These are phyloP conservation scores for Coemansia biformis DNA, from an alignment of 192 early-diverging fungal species.

Conservation along the genomic window DNA sequence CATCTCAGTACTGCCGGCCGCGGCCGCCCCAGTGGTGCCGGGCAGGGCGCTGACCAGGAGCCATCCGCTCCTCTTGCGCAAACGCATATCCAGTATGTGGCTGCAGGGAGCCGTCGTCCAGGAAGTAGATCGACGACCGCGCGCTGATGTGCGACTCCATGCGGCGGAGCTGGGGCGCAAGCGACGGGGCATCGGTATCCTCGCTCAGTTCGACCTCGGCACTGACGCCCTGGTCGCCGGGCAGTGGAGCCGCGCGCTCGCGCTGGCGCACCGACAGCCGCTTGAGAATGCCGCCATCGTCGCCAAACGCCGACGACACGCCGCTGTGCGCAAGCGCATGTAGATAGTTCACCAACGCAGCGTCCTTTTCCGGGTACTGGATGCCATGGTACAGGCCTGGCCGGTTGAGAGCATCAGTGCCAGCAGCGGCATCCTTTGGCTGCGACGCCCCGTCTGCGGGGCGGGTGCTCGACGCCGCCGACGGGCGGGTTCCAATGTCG, in stretches of 20 bases:
- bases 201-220: conserved; percentile 2
- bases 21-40: too few species aligned
- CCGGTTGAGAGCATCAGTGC: conserved; percentile 18
- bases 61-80: conserved; percentile 26
- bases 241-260: background rate
- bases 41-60: background rate
- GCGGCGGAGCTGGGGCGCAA: background rate
- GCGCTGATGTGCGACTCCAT: conserved; percentile 16
- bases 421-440: background rate
- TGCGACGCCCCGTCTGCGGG: too few species aligned
- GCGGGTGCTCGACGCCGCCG: conserved; percentile 6
- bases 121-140: conserved; percentile 40
- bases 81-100: conserved; percentile 47
- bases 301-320: background rate
- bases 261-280: conserved; percentile 29
- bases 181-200: background rate
- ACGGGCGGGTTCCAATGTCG: conserved; percentile 19
- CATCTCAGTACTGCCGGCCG: too few species aligned
- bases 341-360: conserved; percentile 25
- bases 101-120: conserved; percentile 35
- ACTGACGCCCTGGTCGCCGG: background rate
- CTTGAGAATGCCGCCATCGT: conserved; percentile 18
- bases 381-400: conserved; percentile 41
- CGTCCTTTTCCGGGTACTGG: conserved; percentile 22
- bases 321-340: conserved; percentile 30